phyloP scores from a whole-genome alignment of 78 protist species.

The Neovahlkampfia damariscottae region DNA sequence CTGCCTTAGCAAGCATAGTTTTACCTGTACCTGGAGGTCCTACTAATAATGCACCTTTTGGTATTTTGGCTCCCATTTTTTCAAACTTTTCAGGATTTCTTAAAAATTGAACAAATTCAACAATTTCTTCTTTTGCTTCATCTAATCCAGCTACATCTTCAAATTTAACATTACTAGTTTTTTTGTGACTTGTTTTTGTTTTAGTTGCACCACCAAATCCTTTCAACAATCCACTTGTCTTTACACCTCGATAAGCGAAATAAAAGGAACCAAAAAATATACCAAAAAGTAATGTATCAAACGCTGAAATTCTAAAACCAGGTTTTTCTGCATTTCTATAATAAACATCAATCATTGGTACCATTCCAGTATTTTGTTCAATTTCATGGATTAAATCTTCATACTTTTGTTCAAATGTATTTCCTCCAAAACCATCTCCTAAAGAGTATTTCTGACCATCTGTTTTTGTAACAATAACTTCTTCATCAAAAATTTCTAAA shows the following conservation, averaged over 20 bases:
- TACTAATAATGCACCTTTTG: slow-evolving; percentile 75
- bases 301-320: not conserved
- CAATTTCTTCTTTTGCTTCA: slow-evolving; percentile 78
- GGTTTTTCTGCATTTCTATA: not conserved
- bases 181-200: not conserved
- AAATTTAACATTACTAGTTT: slow-evolving; percentile 16
- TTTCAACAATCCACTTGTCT: not conserved
- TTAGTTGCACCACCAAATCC: not conserved
- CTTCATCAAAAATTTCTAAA: too few relatives aligned
- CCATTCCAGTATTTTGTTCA: too few relatives aligned
- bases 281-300: not conserved
- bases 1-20: slow-evolving; percentile 80
- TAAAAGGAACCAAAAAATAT: not conserved
- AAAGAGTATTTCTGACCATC: too few relatives aligned
- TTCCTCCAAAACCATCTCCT: too few relatives aligned
- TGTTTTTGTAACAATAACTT: too few relatives aligned
- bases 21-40: slow-evolving; percentile 98
- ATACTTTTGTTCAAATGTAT: too few relatives aligned
- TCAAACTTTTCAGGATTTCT: slow-evolving; percentile 66
- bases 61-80: slow-evolving; percentile 67
- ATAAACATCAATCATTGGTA: too few relatives aligned
- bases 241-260: not conserved
- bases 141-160: slow-evolving; percentile 70
- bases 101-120: slow-evolving; percentile 81
- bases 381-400: too few relatives aligned